Evolutionary conservation across 163 green algal species (phyloP), one percentile per base, ranked within the genome.

Genomic region (Coccomyxa subellipsoidea): DNA sequence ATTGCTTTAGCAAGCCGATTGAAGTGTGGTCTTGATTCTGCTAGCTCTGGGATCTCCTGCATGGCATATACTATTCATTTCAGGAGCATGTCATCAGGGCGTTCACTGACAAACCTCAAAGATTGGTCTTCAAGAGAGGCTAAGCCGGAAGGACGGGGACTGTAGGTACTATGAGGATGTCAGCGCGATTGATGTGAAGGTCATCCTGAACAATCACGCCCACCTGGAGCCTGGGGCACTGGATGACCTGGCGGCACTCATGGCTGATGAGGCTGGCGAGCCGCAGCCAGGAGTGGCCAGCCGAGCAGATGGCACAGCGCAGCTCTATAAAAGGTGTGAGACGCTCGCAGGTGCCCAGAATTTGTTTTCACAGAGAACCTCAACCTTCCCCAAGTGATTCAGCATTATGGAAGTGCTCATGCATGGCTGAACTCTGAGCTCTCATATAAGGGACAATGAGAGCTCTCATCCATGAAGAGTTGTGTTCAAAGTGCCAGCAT

Each of bases 161-260:
- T 38, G 40, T 54, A 84, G 81, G 81, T 84, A 81, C 54, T 81
- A 84, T 76, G 47, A 81, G 38, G 75, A 84, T 27, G 75, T 84
- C 7, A 69, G 34, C 29, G 29, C 66, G 18, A 54, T 72, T 78
- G 79, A 83, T 79, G 70, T 84, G 18, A 38, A 54, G 37, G 80
- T 70, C 31, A 77, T 84, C 38, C 25, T 84, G 69, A 77, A 84
- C 32, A 73, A 84, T 15, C 80, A 84, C 39, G 69, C 70, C n/a
- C 38, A 84, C 6, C 32, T 79, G 21, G 38, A 80, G 23, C 39
- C 78, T 39, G 78, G 78, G 7, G 80, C 80, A 25, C 66, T 84
- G 37, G 71, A 66, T 6, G 25, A 25, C 10, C 66, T 73, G 66
- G 66, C 66, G 66, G 66, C 66, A 18, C 21, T 36, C 8, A 10